These are phyloP conservation scores for Cicer pinnatifidum DNA, from an alignment of 306 rosid species.

Conservation along the genomic window DNA sequence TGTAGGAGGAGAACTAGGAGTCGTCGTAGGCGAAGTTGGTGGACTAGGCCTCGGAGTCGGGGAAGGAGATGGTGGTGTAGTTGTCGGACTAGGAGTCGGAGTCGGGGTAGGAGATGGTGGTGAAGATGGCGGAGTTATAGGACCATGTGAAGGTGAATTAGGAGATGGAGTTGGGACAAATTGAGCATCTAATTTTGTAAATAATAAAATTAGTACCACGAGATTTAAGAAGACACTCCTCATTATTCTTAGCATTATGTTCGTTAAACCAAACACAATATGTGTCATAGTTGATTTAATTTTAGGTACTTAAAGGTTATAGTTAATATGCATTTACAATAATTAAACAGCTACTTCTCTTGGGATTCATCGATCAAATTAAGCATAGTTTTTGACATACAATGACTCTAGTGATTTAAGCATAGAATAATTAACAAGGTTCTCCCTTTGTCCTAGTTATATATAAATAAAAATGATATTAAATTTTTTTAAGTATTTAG, in stretches of 20 bases:
- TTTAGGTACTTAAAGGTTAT: not conserved
- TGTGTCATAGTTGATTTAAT: not conserved
- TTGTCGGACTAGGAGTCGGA: not conserved
- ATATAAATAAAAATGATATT: too few species aligned
- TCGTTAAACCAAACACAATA: not conserved
- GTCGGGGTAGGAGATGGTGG: not conserved
- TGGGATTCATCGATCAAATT: too few species aligned
- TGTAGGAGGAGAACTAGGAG: not conserved
- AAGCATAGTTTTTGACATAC: too few species aligned
- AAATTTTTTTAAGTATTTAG: too few species aligned
- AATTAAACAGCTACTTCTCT: too few species aligned
- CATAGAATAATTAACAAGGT: too few species aligned
- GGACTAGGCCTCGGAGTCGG: not conserved
- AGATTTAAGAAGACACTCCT: slow-evolving; percentile 18
- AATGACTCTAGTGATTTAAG: too few species aligned
- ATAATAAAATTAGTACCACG: not conserved
- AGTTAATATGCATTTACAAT: too few species aligned
- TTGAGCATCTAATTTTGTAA: slow-evolving; percentile 34
- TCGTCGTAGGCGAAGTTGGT: not conserved
- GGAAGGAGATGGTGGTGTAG: not conserved
- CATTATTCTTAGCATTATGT: slow-evolving; percentile 6
- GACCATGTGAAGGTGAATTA: not conserved
- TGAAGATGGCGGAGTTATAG: too few species aligned
- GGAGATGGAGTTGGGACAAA: not conserved
- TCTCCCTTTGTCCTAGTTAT: too few species aligned